Evolutionary conservation across 192 early-diverging fungal genomes (phyloP), one percentile per base, ranked within the genome.

Genomic region (Coemansia sp.): DNA sequence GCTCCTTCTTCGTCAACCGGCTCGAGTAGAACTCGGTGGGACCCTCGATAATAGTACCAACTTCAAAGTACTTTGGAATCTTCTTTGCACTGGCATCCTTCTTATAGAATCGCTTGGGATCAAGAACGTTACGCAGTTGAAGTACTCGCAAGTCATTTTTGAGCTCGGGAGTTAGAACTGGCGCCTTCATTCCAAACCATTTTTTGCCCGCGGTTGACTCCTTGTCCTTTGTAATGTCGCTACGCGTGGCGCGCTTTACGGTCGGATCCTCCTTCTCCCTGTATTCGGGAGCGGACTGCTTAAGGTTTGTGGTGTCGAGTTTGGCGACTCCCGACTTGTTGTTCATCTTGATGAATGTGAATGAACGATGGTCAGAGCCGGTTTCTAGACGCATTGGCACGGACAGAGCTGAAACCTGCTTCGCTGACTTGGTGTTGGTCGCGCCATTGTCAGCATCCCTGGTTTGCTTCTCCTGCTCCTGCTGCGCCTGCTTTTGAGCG

Each of bases 91-190:
- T 73, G 56, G 86, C 86, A 39, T 88, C 89, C 62, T 91, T 90
- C 64, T 96, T 96, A 71, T 96, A 98, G 68, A 93, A 93, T 34
- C 91, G 87, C 77, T 95, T 98, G 17, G 93, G 93, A 77, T 99
- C 95, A 11, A 99, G 74, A 3, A 92, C 94, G 70, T 89, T 87
- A 57, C 97, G 88, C 65, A 91, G 79, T 67, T 92, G 91, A 36
- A 99, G 68, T 33, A 98, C 87, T 42, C 93, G 91, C 57, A 99
- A 76, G 72, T 99, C 94, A 6, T 91, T 89, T 68, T 95, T 95
- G 45, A 97, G 57, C 73, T 95, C 95, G 4, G 88, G 88, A 21
- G 97, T 98, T 41, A 99, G 59, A 62, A 90, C 88, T 3, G 93
- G 87, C 21, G 89, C 88, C 40, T 86, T 87, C 88, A 99, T 91